These are phyloP conservation scores for Colletotrichum chrysophilum DNA, from an alignment of 2,329 filamentous ascomycete genomes.

Conservation along the genomic window DNA sequence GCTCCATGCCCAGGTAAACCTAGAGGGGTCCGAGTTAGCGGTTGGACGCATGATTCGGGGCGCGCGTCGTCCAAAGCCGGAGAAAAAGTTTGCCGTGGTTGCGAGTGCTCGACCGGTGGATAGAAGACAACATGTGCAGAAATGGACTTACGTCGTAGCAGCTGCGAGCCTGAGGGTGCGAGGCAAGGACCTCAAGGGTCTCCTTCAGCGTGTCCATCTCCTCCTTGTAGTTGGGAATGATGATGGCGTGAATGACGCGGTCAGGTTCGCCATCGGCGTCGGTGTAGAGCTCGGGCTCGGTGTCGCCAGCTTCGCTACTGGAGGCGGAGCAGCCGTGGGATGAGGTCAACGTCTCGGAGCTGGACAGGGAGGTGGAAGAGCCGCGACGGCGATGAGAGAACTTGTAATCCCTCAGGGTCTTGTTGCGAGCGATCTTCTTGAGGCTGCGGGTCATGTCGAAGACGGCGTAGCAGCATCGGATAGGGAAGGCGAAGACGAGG, in stretches of 20 bases:
- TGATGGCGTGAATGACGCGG: slow-evolving; percentile 66
- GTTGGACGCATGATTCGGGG: background rate
- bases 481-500: slow-evolving; percentile 66
- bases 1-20: slow-evolving; percentile 77
- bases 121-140: background rate
- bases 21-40: slow-evolving; percentile 34
- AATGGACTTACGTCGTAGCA: slow-evolving; percentile 70
- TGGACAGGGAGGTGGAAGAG: slow-evolving; percentile 61
- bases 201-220: slow-evolving; percentile 71
- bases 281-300: slow-evolving; percentile 50
- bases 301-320: slow-evolving; percentile 56
- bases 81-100: background rate
- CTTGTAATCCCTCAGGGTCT: slow-evolving; percentile 52
- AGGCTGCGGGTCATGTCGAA: slow-evolving; percentile 60
- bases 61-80: background rate
- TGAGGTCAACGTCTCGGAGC: slow-evolving; percentile 58
- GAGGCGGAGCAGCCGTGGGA: slow-evolving; percentile 52
- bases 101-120: background rate
- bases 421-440: slow-evolving; percentile 48
- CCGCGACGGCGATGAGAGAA: slow-evolving; percentile 52
- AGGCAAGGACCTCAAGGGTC: slow-evolving; percentile 72
- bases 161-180: slow-evolving; percentile 65
- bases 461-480: slow-evolving; percentile 67
- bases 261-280: slow-evolving; percentile 49
- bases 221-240: slow-evolving; percentile 79